A percentile compares a stretch with the other conserved stretches of the same genome.
Conservation (phyloP, 495 filamentous ascomycete species). For the Lasiosphaeria miniovina region DNA sequence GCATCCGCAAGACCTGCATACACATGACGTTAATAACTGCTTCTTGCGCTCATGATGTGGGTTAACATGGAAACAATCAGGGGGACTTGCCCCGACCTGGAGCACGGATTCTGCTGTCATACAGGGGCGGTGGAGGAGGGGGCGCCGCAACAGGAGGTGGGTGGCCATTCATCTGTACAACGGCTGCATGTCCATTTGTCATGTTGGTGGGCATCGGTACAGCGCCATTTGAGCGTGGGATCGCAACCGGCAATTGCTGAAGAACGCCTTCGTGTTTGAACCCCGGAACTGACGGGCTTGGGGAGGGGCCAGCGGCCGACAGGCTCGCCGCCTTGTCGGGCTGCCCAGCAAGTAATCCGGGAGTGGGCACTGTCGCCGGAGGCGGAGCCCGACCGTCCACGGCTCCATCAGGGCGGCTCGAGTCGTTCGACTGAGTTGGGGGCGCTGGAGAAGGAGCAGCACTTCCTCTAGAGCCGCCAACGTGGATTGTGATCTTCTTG, state of each 20-base stretch:
- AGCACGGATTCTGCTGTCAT: slow-evolving; percentile 35
- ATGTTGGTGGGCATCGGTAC: slow-evolving; percentile 21
- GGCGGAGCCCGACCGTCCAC: slow-evolving; percentile 28
- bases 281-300: slow-evolving; percentile 41
- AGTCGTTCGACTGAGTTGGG: slow-evolving; percentile 38
- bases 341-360: slow-evolving; percentile 26
- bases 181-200: slow-evolving; percentile 16
- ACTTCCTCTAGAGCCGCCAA: slow-evolving; percentile 48
- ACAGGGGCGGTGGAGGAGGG: slow-evolving; percentile 22
- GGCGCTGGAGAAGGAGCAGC: slow-evolving; percentile 55
- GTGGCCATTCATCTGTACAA: slow-evolving; percentile 22
- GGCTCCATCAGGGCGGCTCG: slow-evolving; percentile 22
- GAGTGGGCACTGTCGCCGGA: slow-evolving; percentile 16
- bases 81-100: slow-evolving; percentile 53
- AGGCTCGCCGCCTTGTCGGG: slow-evolving; percentile 43
- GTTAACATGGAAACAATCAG: background rate
- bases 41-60: background rate
- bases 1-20: slow-evolving; percentile 45
- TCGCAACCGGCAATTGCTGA: slow-evolving; percentile 36
- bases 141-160: slow-evolving; percentile 8
- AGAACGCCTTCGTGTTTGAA: slow-evolving; percentile 42
- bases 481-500: slow-evolving; percentile 55
- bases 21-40: slow-evolving; percentile 6
- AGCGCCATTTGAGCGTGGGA: slow-evolving; percentile 34
- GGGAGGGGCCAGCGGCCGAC: slow-evolving; percentile 45